phyloP scores from a whole-genome alignment of 192 early-diverging fungal species.

The Linnemannia exigua region DNA sequence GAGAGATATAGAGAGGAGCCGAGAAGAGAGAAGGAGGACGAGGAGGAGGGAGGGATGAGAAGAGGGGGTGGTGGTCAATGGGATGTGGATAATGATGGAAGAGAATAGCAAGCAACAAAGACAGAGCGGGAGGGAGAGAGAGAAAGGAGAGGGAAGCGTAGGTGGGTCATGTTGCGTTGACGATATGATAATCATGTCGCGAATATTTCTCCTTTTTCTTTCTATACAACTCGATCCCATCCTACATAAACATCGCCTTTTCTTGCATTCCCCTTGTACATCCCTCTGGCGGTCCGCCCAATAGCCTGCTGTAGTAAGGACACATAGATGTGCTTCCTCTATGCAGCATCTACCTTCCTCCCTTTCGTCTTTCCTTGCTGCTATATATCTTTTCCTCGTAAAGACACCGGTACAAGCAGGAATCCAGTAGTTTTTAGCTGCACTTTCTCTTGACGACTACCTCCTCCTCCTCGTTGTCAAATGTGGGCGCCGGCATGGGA shows the following conservation, averaged over 20 bases:
- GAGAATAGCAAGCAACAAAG: not conserved
- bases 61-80: too few species aligned
- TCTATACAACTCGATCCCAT: not conserved
- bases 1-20: not conserved
- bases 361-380: not conserved
- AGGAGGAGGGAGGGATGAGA: not conserved
- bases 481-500: too few species aligned
- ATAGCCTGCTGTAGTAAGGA: not conserved
- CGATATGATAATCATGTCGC: not conserved
- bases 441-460: too few species aligned
- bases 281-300: not conserved
- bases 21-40: not conserved
- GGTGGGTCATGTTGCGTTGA: not conserved
- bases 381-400: not conserved
- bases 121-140: not conserved
- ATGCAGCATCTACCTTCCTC: constrained; percentile 4
- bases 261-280: not conserved
- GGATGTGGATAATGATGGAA: too few species aligned
- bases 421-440: not conserved
- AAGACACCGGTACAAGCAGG: not conserved
- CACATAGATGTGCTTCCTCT: not conserved
- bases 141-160: not conserved
- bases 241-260: not conserved
- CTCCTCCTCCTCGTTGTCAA: too few species aligned
- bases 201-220: too few species aligned